Base-by-base conservation (phyloP, 1,139 yeast genomes). In the Sugiyamaella sp. region DNA sequence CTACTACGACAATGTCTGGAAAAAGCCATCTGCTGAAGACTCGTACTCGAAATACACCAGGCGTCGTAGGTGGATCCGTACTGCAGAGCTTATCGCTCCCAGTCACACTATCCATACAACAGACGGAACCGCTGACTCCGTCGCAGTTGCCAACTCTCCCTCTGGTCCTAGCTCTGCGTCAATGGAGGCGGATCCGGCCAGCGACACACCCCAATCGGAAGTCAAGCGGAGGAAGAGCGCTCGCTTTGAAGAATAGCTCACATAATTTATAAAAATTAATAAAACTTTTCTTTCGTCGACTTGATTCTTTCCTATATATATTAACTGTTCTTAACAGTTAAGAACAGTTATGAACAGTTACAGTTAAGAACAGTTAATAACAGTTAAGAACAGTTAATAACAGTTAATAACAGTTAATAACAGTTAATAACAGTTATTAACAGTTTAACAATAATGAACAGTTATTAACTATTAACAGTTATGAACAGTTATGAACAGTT, bases 1-100 rank as follows among this genome's bases (percentile, higher is more conserved):
- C 50, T 93, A 84, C 69, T 88, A 81, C 65, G 98, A 93, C 70
- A 93, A 90, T 68, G 85, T 95, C 4, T 93, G 99, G 99, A 89
- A 88, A 63, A 84, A 83, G 62, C 97, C 98, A 16, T 74, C 91
- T 1, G 82, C 95, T 0, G 97, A 89, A 57, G 96, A 91, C 67
- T 79, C 95, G 2, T 91, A 85, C 70, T 84, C 95, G 33, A 90
- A 89, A 71, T 93, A 89, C 67, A 93, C 99, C 5, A 80, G 99
- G 69, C 81, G 97, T 68, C 81, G 99, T 73, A 79, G 98, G 68
- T 93, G 99, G 99, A 81, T 91, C 24, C 80, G 98, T 62, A 89
- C 95, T 0, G 99, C 98, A 0, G 97, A 90, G 70, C 78, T 91
- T 63, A 84, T 87, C 17, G 53, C 61, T 17, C 54, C 54, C 17